A percentile compares a stretch with the other conserved stretches of the same genome.
These are phyloP conservation scores for Poronia punctata DNA, from an alignment of 495 filamentous ascomycete species.

Conservation along the genomic window DNA sequence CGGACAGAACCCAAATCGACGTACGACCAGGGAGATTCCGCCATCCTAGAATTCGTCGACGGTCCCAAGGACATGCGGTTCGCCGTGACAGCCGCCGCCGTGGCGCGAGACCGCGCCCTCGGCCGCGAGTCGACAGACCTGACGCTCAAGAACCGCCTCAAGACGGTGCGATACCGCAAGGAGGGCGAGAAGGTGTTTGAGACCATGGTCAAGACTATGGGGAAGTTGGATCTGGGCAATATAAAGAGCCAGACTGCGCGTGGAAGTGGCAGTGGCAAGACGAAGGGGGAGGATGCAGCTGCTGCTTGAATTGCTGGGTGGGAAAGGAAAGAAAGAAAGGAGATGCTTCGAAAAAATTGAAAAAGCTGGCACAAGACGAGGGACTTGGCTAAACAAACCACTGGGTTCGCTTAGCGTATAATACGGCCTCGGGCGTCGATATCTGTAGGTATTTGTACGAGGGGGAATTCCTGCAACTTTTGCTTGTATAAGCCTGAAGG, in stretches of 20 bases:
- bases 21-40: constrained; percentile 74
- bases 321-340: no score
- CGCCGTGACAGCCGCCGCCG: constrained; percentile 75
- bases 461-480: neutral
- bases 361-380: no score
- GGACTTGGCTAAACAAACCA: no score
- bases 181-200: constrained; percentile 62
- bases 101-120: constrained; percentile 55
- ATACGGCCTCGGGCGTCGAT: no score
- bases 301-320: no score
- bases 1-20: constrained; percentile 73
- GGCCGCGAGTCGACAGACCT: constrained; percentile 53
- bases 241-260: neutral
- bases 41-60: constrained; percentile 95
- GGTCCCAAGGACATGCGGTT: constrained; percentile 94
- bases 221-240: constrained; percentile 23
- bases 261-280: neutral
- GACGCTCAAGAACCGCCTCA: constrained; percentile 69
- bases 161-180: constrained; percentile 74
- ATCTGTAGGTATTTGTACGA: no score
- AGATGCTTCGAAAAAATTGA: no score
- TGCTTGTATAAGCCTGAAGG: neutral
- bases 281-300: constrained; percentile 12
- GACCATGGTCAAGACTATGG: constrained; percentile 59
- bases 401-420: no score